These are phyloP conservation scores for Petrea volubilis DNA, from an alignment of 257 asterid species.

Conservation along the genomic window DNA sequence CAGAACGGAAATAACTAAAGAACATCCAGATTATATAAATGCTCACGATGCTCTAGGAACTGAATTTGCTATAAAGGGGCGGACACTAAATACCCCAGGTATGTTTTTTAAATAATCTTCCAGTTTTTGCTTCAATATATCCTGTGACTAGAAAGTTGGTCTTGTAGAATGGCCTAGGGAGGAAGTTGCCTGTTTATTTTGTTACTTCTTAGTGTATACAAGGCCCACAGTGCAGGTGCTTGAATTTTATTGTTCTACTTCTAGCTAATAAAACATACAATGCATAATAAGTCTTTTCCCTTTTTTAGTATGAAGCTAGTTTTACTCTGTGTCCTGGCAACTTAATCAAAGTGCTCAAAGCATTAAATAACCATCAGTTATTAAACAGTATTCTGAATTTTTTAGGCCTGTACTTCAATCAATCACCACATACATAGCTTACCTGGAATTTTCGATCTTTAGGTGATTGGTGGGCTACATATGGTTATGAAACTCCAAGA, in stretches of 20 bases:
- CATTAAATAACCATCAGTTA: not conserved
- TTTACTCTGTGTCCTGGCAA: not conserved
- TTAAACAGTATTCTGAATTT: not conserved
- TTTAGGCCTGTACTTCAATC: not conserved
- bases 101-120: not conserved
- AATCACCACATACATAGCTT: not conserved
- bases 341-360: not conserved
- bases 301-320: not conserved
- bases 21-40: conserved; percentile 41
- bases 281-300: not conserved
- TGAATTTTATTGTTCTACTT: not conserved
- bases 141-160: not conserved
- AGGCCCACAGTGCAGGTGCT: not conserved
- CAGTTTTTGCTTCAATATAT: not conserved
- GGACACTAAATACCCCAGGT: conserved; percentile 52
- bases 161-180: not conserved
- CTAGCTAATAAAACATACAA: not conserved
- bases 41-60: conserved; percentile 52
- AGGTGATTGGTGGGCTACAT: conserved; percentile 56
- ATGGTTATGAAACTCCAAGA: conserved; percentile 50
- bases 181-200: not conserved
- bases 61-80: conserved; percentile 46
- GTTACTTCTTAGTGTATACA: not conserved
- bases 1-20: conserved; percentile 42
- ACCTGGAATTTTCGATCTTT: conserved; percentile 4